These are phyloP conservation scores for Abelmoschus esculentus DNA, from an alignment of 345 rosid species.

Conservation along the genomic window DNA sequence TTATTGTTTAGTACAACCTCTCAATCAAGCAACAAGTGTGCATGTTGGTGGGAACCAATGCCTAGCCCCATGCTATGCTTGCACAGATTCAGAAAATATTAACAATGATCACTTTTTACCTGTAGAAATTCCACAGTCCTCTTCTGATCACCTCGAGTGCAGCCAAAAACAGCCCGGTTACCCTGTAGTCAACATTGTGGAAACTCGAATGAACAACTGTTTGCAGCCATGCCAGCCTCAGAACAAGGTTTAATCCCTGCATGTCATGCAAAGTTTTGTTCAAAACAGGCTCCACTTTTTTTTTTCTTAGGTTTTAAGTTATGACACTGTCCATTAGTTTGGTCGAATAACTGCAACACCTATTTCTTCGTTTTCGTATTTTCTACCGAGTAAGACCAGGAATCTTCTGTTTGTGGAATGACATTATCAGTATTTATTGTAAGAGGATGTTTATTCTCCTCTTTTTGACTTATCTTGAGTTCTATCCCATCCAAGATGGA, in stretches of 20 bases:
- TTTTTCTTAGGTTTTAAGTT: conserved; percentile 4
- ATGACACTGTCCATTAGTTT: conserved; percentile 3
- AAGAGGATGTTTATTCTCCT: conserved; percentile 26
- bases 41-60: background rate
- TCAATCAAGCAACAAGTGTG: background rate
- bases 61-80: background rate
- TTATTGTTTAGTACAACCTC: background rate
- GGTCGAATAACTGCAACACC: background rate
- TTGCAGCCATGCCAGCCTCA: conserved; percentile 94
- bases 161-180: conserved; percentile 75
- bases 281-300: conserved; percentile 5
- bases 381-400: background rate
- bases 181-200: conserved; percentile 71
- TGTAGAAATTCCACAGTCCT: conserved; percentile 95
- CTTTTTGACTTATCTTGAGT: too few relatives aligned
- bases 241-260: conserved; percentile 83
- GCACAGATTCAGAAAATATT: background rate
- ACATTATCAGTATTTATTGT: background rate
- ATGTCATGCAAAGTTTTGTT: conserved; percentile 16
- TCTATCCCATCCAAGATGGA: conserved; percentile 3
- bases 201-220: conserved; percentile 71
- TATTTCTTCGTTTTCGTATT: conserved; percentile 1
- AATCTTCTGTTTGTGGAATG: conserved; percentile 14
- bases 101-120: conserved; percentile 32
- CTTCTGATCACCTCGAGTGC: conserved; percentile 90